phyloP scores from a whole-genome alignment of 129 eudicot species.

The Escallonia herrerae region DNA sequence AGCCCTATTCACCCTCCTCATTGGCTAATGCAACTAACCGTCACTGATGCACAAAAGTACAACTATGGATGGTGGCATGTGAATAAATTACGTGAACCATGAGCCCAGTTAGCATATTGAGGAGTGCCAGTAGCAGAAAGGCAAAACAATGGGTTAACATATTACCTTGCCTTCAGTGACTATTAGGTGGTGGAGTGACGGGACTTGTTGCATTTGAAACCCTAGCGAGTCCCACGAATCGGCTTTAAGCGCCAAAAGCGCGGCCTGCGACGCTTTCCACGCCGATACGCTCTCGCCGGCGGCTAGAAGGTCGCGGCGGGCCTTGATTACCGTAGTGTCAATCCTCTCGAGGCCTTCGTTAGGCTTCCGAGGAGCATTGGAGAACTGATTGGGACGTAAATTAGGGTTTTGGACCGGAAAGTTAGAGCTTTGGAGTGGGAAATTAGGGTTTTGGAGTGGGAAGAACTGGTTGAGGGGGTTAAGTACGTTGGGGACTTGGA shows the following conservation, averaged over 20 bases:
- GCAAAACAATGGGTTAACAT: no score
- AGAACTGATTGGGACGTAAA: constrained; percentile 5
- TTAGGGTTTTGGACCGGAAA: constrained; percentile 18
- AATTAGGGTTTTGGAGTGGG: constrained; percentile 14
- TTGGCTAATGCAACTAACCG: no score
- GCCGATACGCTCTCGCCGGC: constrained; percentile 54
- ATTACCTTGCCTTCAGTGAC: constrained; percentile 74
- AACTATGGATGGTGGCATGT: no score
- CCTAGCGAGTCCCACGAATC: constrained; percentile 76
- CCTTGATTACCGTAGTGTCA: constrained; percentile 49
- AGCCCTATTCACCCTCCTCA: no score
- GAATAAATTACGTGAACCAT: no score
- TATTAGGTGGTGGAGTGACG: constrained; percentile 49
- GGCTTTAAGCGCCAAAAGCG: constrained; percentile 46
- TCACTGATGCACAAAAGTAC: no score
- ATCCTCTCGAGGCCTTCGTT: constrained; percentile 30
- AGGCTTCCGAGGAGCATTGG: constrained; percentile 1
- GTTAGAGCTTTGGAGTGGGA: no score
- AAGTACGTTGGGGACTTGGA: not conserved
- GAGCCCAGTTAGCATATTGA: no score
- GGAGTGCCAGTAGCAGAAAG: no score
- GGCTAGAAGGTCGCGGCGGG: constrained; percentile 45
- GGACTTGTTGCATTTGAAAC: constrained; percentile 60
- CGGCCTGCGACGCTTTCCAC: constrained; percentile 69
- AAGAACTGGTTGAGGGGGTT: no score